A percentile compares a stretch with the other conserved stretches of the same genome.
These are phyloP conservation scores for Amylostereum chailletii DNA, from an alignment of 1,284 basidiomycete genomes.

Conservation along the genomic window DNA sequence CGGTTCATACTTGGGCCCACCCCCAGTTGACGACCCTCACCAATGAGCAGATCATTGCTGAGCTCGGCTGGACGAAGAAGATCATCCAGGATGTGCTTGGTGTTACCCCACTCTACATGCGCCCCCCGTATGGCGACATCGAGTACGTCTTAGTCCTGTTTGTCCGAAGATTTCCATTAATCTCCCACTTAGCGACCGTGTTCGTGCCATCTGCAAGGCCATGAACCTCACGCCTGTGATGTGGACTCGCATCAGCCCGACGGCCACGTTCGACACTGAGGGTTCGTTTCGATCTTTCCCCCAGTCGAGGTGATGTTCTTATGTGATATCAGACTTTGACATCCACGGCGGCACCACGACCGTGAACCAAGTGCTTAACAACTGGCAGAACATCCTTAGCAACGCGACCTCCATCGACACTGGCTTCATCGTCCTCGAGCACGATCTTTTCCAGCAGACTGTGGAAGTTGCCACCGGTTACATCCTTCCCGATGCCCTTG, in stretches of 20 bases:
- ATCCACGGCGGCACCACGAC: slow-evolving; percentile 58
- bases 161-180: background rate
- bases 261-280: slow-evolving; percentile 55
- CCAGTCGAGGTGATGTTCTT: background rate
- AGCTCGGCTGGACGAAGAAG: slow-evolving; percentile 83
- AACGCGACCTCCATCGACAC: slow-evolving; percentile 38
- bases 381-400: slow-evolving; percentile 56
- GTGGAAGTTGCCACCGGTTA: slow-evolving; percentile 68
- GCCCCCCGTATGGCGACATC: slow-evolving; percentile 63
- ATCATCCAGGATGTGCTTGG: slow-evolving; percentile 74
- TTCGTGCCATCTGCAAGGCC: slow-evolving; percentile 66
- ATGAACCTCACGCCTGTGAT: slow-evolving; percentile 63
- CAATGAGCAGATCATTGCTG: slow-evolving; percentile 82
- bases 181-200: slow-evolving; percentile 52
- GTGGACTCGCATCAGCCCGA: slow-evolving; percentile 56
- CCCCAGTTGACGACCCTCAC: slow-evolving; percentile 63
- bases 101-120: slow-evolving; percentile 58
- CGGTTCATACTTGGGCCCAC: slow-evolving; percentile 66
- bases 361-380: slow-evolving; percentile 47
- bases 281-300: slow-evolving; percentile 29
- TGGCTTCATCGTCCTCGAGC: slow-evolving; percentile 72
- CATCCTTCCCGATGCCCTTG: slow-evolving; percentile 59
- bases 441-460: slow-evolving; percentile 61
- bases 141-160: slow-evolving; percentile 32
- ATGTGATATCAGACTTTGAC: slow-evolving; percentile 53